phyloP scores from a whole-genome alignment of 192 early-diverging fungal species.

The Podila verticillata region DNA sequence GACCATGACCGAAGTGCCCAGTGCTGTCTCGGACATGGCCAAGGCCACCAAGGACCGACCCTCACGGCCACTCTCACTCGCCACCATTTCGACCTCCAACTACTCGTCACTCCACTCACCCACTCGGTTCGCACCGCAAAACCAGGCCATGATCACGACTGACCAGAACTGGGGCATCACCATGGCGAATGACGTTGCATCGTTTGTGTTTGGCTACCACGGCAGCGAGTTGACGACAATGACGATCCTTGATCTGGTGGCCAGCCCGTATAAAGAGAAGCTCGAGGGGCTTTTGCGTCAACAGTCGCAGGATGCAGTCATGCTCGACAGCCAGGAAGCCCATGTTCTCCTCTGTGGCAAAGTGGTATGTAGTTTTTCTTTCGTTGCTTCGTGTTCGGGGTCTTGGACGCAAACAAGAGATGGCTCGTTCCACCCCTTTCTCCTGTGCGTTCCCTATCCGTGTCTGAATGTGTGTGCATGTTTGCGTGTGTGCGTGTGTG shows the following conservation, averaged over 20 bases:
- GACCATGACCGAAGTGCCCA: constrained; percentile 47
- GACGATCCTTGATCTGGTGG: constrained; percentile 54
- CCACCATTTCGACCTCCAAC: constrained; percentile 38
- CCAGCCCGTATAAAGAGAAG: constrained; percentile 55
- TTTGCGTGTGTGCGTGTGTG: no score
- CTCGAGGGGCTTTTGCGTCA: constrained; percentile 44
- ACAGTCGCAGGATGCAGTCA: constrained; percentile 24
- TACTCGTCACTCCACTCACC: constrained; percentile 56
- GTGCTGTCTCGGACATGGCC: constrained; percentile 8
- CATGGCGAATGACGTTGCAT: constrained; percentile 68
- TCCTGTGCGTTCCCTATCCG: neutral
- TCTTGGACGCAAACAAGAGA: neutral
- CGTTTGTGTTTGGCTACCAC: constrained; percentile 60
- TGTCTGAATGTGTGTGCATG: neutral
- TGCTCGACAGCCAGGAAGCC: constrained; percentile 38
- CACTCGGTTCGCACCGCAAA: constrained; percentile 66
- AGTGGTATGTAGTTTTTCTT: constrained; percentile 52
- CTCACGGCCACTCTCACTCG: constrained; percentile 38
- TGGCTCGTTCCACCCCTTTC: neutral
- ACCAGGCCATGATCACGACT: constrained; percentile 69
- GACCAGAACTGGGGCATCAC: constrained; percentile 58
- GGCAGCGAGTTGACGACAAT: constrained; percentile 51
- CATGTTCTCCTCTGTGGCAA: constrained; percentile 61
- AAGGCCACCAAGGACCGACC: constrained; percentile 26
- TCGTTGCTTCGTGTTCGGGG: neutral